Base-by-base conservation (phyloP, 139 green algal species). In the Pseudopediastrum boryanum region DNA sequence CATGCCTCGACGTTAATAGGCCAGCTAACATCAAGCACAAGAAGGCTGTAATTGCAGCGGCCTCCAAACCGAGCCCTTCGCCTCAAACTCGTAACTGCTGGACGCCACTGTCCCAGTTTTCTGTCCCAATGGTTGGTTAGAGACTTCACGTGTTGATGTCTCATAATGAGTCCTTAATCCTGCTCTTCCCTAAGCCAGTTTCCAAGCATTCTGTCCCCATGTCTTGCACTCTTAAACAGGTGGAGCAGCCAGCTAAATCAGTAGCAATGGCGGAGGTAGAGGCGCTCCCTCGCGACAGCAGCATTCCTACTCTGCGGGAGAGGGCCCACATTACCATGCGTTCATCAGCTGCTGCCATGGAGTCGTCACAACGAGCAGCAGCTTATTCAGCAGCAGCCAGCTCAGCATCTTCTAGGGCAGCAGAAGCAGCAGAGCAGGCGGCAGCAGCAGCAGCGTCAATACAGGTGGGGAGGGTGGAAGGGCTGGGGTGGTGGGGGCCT, bases 341-440 rank as follows among this genome's bases (percentile, higher is more conserved):
- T 33, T 62, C 74, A 1, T 64, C 44, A 19, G 61, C 44, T 12
- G 74, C 74, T n/a, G 74, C 74, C 6, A 71, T 81, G 48, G 74
- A 81, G 75, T 64, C 75, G 7, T 75, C 75, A 48, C 75, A 82
- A 41, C 48, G 75, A 21, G 75, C 75, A 50, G 36, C 64, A 50
- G 75, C 75, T 5, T 82, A 82, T 65, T 82, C 75, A 38, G 75
- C 75, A 62, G 75, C 75, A 56, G 75, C 75, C 27, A 76, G 64
- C 75, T 69, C 46, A 31, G 75, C 75, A 16, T 50, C 75, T 16
- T 71, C 67, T 10, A 12, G 42, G 27, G 67, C 77, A 63, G 43
- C 77, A 54, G 67, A 83, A 7, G 56, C 77, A 21, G 77, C 77
- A 21, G 77, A 83, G 58, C 51, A 58, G 7, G 77, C 77, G 33